These are phyloP conservation scores for Ascochyta koolunga DNA, from an alignment of 2,329 filamentous ascomycete genomes.

Conservation along the genomic window DNA sequence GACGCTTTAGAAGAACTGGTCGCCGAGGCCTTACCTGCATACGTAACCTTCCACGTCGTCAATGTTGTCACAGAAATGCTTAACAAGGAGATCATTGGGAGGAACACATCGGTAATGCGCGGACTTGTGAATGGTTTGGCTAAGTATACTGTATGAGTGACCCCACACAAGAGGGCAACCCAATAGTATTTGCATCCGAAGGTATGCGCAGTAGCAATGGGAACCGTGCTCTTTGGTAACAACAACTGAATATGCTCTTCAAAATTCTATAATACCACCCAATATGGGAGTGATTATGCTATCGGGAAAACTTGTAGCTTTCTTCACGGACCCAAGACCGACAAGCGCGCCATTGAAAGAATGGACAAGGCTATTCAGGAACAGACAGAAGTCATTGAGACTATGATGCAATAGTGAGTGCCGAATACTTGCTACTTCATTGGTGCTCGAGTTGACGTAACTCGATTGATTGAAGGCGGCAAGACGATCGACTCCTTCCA, in stretches of 20 bases:
- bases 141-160: constrained; percentile 76
- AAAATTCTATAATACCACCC: constrained; percentile 74
- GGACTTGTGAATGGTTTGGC: constrained; percentile 73
- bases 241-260: not conserved
- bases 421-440: constrained; percentile 62
- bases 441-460: constrained; percentile 74
- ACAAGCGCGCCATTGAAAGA: constrained; percentile 64
- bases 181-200: constrained; percentile 75
- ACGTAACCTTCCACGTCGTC: constrained; percentile 69
- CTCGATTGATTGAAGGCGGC: constrained; percentile 68
- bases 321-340: constrained; percentile 74
- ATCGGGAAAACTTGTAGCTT: constrained; percentile 79
- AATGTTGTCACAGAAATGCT: constrained; percentile 71
- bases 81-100: constrained; percentile 68
- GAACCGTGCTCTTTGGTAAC: not conserved
- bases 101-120: constrained; percentile 64
- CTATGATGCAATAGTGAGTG: constrained; percentile 71
- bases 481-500: constrained; percentile 67
- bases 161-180: constrained; percentile 72
- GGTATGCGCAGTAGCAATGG: constrained; percentile 49
- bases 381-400: constrained; percentile 71
- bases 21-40: constrained; percentile 71
- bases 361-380: constrained; percentile 65
- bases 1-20: constrained; percentile 67
- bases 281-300: constrained; percentile 73